These are phyloP conservation scores for Eutrema japonicum DNA, from an alignment of 345 rosid species.

Conservation along the genomic window DNA sequence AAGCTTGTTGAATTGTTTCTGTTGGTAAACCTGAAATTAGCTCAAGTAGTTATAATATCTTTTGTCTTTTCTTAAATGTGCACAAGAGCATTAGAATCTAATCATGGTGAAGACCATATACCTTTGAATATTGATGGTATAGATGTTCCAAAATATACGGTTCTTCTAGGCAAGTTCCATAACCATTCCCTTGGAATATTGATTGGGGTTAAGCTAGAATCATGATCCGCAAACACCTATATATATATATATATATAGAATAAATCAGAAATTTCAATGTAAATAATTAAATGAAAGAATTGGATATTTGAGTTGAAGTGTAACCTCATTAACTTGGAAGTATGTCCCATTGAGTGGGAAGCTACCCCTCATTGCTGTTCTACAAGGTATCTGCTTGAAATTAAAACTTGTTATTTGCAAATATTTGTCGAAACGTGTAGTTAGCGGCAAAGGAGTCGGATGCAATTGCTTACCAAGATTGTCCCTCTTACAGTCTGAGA, in stretches of 20 bases:
- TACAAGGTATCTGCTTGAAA: constrained; percentile 76
- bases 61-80: background rate
- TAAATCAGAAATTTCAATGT: background rate
- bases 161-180: constrained; percentile 81
- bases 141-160: constrained; percentile 92
- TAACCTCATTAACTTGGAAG: constrained; percentile 94
- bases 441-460: constrained; percentile 11
- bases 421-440: background rate
- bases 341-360: constrained; percentile 98
- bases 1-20: constrained; percentile 83
- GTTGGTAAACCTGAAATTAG: constrained; percentile 68
- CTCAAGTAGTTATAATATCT: background rate
- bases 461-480: constrained; percentile 61
- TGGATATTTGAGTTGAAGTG: background rate
- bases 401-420: constrained; percentile 10
- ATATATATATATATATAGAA: background rate
- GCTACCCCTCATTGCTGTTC: constrained; percentile 96
- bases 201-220: constrained; percentile 74
- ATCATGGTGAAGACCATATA: constrained; percentile 36
- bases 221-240: constrained; percentile 95
- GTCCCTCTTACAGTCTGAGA: constrained; percentile 89
- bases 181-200: constrained; percentile 76
- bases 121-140: constrained; percentile 91
- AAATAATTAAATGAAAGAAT: background rate
- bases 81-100: constrained; percentile 5